Evolutionary conservation across 1,284 basidiomycete genomes (phyloP).

Genomic region (Tetrapyrgos nigripes): DNA sequence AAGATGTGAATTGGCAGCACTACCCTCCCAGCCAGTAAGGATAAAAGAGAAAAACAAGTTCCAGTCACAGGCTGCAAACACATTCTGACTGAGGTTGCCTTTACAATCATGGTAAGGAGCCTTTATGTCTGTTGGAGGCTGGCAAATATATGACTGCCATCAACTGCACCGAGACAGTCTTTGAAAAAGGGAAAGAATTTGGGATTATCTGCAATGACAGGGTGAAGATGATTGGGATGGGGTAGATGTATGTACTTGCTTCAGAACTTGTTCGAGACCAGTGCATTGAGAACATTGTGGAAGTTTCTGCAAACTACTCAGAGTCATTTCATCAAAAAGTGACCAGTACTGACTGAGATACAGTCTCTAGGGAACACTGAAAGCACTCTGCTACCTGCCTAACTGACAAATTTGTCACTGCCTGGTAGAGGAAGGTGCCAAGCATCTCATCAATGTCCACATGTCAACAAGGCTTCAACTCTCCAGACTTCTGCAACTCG

Average conservation of each 20-base stretch:
- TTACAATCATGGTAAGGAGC: conserved; percentile 27
- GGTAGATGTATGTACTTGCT: background rate
- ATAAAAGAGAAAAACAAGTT: conserved; percentile 34
- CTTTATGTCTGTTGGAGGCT: background rate
- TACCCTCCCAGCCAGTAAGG: conserved; percentile 39
- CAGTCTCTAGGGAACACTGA: background rate
- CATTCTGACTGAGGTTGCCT: conserved; percentile 33
- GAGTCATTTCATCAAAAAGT: too few species aligned
- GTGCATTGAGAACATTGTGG: background rate
- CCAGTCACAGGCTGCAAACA: conserved; percentile 33
- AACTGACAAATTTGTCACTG: too few species aligned
- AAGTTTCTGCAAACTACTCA: background rate
- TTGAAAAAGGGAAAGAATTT: conserved; percentile 10
- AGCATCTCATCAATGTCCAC: background rate
- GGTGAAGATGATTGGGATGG: background rate
- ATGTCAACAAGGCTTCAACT: conserved; percentile 7
- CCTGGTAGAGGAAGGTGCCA: background rate
- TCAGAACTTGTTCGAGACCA: background rate
- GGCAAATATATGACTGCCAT: conserved; percentile 10
- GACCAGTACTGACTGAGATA: conserved; percentile 19
- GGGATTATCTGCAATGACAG: background rate
- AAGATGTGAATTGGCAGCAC: conserved; percentile 31
- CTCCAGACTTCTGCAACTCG: too few species aligned
- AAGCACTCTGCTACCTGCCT: background rate
- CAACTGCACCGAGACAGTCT: conserved; percentile 10